Percentiles rank a stretch among this genome's conserved stretches.
phyloP scores from a whole-genome alignment of 163 green algal genomes.

The Picocystis sp. region DNA sequence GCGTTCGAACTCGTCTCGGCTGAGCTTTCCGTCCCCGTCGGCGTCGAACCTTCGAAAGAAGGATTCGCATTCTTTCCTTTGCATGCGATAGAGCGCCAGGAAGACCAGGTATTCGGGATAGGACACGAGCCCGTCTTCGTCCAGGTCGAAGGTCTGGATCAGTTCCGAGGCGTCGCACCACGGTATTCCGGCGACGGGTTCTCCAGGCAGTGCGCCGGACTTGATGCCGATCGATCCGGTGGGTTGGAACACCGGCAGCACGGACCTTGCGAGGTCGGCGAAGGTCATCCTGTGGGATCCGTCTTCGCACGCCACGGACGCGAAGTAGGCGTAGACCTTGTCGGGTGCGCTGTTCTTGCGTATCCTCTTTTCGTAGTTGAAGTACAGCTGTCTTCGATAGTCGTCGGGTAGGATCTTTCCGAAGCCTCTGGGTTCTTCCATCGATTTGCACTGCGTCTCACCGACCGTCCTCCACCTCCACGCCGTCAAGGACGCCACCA shows the following conservation, averaged over 20 bases:
- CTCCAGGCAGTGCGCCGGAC: conserved; percentile 39
- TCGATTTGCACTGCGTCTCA: too few species aligned
- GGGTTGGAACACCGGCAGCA: conserved; percentile 59
- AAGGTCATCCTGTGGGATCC: conserved; percentile 29
- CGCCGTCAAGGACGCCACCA: too few species aligned
- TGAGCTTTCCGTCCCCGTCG: too few species aligned
- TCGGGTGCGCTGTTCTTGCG: conserved; percentile 28
- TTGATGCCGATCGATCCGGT: conserved; percentile 28
- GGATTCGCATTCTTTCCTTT: too few species aligned
- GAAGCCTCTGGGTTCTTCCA: too few species aligned
- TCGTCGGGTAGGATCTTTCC: too few species aligned
- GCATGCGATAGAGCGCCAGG: conserved; percentile 8
- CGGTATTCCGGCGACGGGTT: conserved; percentile 12
- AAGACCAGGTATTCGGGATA: conserved; percentile 58
- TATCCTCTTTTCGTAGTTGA: conserved; percentile 46
- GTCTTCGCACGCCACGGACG: conserved; percentile 10
- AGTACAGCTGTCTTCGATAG: conserved; percentile 20
- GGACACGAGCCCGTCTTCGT: conserved; percentile 39
- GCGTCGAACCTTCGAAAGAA: too few species aligned
- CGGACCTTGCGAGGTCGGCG: conserved; percentile 32
- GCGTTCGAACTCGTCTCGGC: too few species aligned
- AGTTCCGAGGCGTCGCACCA: too few species aligned
- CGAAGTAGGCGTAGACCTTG: conserved; percentile 46
- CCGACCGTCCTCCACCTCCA: too few species aligned
- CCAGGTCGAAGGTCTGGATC: conserved; percentile 44